Evolutionary conservation across 371 early-diverging fungal genomes (phyloP).

Genomic region (Rhizopus sp.): DNA sequence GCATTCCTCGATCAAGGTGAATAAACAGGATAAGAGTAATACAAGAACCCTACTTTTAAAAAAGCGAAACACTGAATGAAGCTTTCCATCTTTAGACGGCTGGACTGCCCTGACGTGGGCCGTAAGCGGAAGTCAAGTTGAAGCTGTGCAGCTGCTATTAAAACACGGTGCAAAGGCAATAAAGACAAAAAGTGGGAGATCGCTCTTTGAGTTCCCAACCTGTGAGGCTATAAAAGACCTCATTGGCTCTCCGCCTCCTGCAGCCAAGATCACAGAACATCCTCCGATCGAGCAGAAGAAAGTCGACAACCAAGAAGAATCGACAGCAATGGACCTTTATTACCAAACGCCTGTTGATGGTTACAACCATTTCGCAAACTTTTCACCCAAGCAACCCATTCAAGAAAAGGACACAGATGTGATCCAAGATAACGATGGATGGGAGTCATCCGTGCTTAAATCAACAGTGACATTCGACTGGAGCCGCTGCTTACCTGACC

Average conservation of each 20-base stretch:
- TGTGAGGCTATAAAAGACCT: constrained; percentile 32
- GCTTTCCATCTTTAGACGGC: constrained; percentile 57
- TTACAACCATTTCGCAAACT: constrained; percentile 26
- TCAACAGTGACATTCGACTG: constrained; percentile 64
- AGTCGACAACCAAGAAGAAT: neutral
- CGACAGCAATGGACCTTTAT: constrained; percentile 23
- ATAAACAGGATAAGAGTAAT: constrained; percentile 32
- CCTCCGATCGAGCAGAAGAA: neutral
- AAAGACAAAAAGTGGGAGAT: constrained; percentile 65
- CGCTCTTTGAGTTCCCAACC: constrained; percentile 69
- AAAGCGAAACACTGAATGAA: constrained; percentile 6
- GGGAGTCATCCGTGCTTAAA: constrained; percentile 13
- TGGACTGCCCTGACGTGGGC: constrained; percentile 97
- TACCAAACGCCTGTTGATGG: constrained; percentile 26
- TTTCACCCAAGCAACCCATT: constrained; percentile 16
- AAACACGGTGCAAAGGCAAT: constrained; percentile 69
- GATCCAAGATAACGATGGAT: constrained; percentile 27
- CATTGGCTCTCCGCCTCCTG: constrained; percentile 2
- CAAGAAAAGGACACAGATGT: constrained; percentile 10
- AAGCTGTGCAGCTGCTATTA: constrained; percentile 65
- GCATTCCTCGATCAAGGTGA: constrained; percentile 9
- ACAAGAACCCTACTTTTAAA: constrained; percentile 18
- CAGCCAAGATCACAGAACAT: neutral
- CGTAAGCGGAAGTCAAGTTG: constrained; percentile 70
- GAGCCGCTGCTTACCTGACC: constrained; percentile 75